A percentile compares a stretch with the other conserved stretches of the same genome.
Conservation (phyloP, 352 stramenopile genomes). For the Phytopythium delawarense region DNA sequence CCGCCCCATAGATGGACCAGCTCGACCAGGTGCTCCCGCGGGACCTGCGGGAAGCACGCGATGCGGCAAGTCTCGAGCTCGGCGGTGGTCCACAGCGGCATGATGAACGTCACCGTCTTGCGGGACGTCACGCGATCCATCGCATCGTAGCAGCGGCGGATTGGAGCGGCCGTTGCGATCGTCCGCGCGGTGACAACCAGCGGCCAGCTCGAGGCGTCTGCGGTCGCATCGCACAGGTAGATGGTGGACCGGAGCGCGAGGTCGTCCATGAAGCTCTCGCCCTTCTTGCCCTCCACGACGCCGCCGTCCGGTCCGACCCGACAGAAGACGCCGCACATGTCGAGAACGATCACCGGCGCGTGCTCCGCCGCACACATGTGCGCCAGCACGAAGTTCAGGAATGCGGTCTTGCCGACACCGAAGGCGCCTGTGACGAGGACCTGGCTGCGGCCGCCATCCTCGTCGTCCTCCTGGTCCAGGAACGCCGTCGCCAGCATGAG, state of each 20-base stretch:
- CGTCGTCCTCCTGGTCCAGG: slow-evolving; percentile 16
- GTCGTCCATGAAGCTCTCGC: slow-evolving; percentile 20
- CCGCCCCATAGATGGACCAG: slow-evolving; percentile 35
- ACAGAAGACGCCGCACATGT: slow-evolving; percentile 26
- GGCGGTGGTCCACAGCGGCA: slow-evolving; percentile 30
- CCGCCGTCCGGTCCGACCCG: slow-evolving; percentile 17
- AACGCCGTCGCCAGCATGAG: slow-evolving; percentile 22
- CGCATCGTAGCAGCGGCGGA: background rate
- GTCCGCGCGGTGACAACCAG: slow-evolving; percentile 18
- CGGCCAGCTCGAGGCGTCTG: background rate
- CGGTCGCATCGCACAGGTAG: slow-evolving; percentile 26
- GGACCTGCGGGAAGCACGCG: slow-evolving; percentile 22
- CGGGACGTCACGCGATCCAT: slow-evolving; percentile 8
- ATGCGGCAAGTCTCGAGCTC: slow-evolving; percentile 32
- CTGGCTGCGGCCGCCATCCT: slow-evolving; percentile 8
- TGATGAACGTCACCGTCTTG: slow-evolving; percentile 20
- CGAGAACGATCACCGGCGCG: slow-evolving; percentile 26
- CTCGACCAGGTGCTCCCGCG: slow-evolving; percentile 15
- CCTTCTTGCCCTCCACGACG: slow-evolving; percentile 17
- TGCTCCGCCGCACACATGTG: slow-evolving; percentile 11
- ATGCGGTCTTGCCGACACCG: slow-evolving; percentile 35
- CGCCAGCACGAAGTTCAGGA: slow-evolving; percentile 31
- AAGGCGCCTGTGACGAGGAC: slow-evolving; percentile 30
- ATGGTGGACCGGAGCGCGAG: slow-evolving; percentile 19
- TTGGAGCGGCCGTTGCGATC: slow-evolving; percentile 14